These are phyloP conservation scores for Asparagopsis taxiformis DNA, from an alignment of 31 red algal genomes.

Conservation along the genomic window DNA sequence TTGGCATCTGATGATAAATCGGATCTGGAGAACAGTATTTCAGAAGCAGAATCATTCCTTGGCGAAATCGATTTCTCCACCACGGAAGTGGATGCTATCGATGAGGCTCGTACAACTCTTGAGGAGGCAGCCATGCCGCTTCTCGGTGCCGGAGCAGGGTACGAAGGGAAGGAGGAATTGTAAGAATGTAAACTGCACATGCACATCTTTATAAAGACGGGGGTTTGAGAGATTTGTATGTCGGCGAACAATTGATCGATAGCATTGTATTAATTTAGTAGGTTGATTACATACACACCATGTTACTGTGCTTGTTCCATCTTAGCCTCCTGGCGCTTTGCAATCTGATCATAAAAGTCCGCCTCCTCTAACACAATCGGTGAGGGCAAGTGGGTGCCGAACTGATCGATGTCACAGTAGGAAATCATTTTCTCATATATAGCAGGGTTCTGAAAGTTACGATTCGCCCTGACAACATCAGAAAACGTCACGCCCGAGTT, in stretches of 20 bases:
- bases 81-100: constrained; percentile 61
- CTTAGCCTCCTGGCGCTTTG: constrained; percentile 9
- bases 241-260: too few species aligned
- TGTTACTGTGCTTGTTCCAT: too few species aligned
- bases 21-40: constrained; percentile 58
- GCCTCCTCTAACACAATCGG: background rate
- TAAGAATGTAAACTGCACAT: too few species aligned
- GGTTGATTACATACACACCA: too few species aligned
- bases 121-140: constrained; percentile 57
- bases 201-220: too few species aligned
- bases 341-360: constrained; percentile 21
- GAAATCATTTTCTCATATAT: constrained; percentile 44
- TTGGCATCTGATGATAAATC: constrained; percentile 64
- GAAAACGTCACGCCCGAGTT: background rate
- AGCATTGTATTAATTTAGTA: too few species aligned
- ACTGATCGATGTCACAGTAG: constrained; percentile 30
- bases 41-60: constrained; percentile 58
- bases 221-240: too few species aligned
- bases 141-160: constrained; percentile 40
- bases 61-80: constrained; percentile 61
- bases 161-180: constrained; percentile 60
- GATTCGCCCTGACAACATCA: constrained; percentile 25
- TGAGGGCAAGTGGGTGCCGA: constrained; percentile 13
- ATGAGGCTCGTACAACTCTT: constrained; percentile 57
- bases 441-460: constrained; percentile 27